phyloP scores from a whole-genome alignment of 2,329 filamentous ascomycete genomes.

The Apiospora malaysiana region DNA sequence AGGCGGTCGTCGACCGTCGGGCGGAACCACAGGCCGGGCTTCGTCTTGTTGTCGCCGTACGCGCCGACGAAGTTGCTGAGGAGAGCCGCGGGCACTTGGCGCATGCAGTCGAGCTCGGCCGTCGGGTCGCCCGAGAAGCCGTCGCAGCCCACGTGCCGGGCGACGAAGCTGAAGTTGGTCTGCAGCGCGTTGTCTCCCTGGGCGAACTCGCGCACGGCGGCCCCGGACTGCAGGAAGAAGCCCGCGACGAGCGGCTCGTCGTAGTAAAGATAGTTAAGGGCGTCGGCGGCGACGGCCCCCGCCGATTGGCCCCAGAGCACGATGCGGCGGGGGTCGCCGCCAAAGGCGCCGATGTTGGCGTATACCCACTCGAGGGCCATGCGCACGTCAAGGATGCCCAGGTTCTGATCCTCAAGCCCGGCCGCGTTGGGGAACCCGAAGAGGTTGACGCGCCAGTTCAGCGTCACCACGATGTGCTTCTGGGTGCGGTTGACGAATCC shows the following conservation, averaged over 20 bases:
- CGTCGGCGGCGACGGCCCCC: conserved; percentile 22
- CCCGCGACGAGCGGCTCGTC: conserved; percentile 51
- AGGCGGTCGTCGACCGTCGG: conserved; percentile 37
- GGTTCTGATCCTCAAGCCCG: conserved; percentile 37
- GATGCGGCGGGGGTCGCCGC: conserved; percentile 34
- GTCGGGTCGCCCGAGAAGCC: conserved; percentile 26
- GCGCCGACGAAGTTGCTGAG: conserved; percentile 28
- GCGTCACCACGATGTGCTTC: conserved; percentile 39
- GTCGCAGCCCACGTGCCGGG: conserved; percentile 41
- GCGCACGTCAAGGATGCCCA: conserved; percentile 41
- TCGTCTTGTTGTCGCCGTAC: conserved; percentile 26
- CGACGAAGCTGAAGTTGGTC: conserved; percentile 44
- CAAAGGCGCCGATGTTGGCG: conserved; percentile 43
- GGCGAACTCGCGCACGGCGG: conserved; percentile 28
- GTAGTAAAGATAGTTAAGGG: conserved; percentile 47
- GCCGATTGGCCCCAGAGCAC: conserved; percentile 28
- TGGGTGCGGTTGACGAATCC: conserved; percentile 39
- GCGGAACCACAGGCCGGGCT: conserved; percentile 35
- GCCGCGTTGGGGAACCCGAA: conserved; percentile 45
- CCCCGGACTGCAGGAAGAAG: conserved; percentile 49
- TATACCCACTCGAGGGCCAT: conserved; percentile 45
- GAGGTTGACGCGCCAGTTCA: conserved; percentile 45
- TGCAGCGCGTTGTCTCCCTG: conserved; percentile 30
- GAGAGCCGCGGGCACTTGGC: conserved; percentile 37
- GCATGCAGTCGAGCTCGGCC: conserved; percentile 45